Evolutionary conservation across 2,329 filamentous ascomycete genomes (phyloP), one percentile per base, ranked within the genome.

Genomic region (Pseudogymnoascus sp.): DNA sequence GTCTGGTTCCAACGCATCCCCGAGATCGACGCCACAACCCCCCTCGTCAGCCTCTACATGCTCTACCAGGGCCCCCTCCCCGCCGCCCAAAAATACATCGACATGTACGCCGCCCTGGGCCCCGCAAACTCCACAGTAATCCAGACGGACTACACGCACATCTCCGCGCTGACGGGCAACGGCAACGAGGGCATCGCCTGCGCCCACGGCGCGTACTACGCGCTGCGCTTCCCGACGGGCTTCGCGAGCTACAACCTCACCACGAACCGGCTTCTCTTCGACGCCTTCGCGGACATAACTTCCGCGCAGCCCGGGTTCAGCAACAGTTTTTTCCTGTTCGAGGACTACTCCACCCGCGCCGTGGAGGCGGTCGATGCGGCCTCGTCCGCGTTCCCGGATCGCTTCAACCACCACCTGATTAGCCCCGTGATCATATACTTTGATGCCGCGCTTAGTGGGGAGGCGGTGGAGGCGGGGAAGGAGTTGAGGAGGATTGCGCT

Each of bases 291-390:
- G 2, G 31, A 71, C 31, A 44, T 64, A 8, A 35, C 61, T 2
- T 44, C 40, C 19, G 2, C 3, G 8, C 16, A 44, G 19, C 40
- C 16, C 3, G 40, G 8, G 40, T 63, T 63, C 8, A 47, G 7
- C 24, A 26, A 61, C 21, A 31, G 21, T 4, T 42, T 61, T 14
- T 38, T 83, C 71, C 78, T 83, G 76, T 80, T 83, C 61, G 82
- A 85, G 67, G 79, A 78, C 4, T 85, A 84, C 70, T 76, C 80
- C 0, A 71, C 69, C 5, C 70, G 76, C n/a, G 81, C 76, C 1
- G 76, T 83, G 2, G 68, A 75, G 56, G 71, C 68, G 0, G 67
- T 79, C 33, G 66, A 70, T 47, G 66, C 65, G 29, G 68, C 69
- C 4, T 74, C 74, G 1, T 74, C 76, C 3, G 79, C 80, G 1